Percentiles rank a stretch among this genome's conserved stretches.
These are phyloP conservation scores for Tympanopsis confertula DNA, from an alignment of 2,329 filamentous ascomycete species.

Conservation along the genomic window DNA sequence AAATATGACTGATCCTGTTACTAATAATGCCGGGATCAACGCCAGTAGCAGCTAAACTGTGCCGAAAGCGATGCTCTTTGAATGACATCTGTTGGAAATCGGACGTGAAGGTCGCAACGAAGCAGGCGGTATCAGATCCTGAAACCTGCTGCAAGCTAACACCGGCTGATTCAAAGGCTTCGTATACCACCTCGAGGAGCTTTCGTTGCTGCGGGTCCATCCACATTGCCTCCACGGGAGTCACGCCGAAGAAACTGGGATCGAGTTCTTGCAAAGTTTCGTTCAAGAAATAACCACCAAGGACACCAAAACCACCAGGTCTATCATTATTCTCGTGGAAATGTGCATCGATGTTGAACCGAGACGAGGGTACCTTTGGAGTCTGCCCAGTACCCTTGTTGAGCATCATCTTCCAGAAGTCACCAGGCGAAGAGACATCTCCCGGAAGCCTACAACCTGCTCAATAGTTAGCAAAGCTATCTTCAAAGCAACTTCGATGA, in stretches of 20 bases:
- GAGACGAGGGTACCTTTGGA: constrained; percentile 6
- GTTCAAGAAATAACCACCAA: constrained; percentile 14
- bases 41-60: constrained; percentile 17
- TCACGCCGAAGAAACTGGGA: constrained; percentile 25
- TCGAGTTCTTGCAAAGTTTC: constrained; percentile 17
- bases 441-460: constrained; percentile 8
- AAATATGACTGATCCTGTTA: constrained; percentile 23
- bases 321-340: constrained; percentile 6
- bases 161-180: constrained; percentile 25
- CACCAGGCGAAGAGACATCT: constrained; percentile 4
- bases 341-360: constrained; percentile 7
- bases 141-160: constrained; percentile 13
- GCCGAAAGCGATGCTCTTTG: constrained; percentile 11
- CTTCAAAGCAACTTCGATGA: background rate
- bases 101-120: constrained; percentile 11
- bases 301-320: constrained; percentile 8
- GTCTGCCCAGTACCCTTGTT: constrained; percentile 7
- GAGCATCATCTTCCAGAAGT: constrained; percentile 8
- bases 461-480: constrained; percentile 4
- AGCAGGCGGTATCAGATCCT: constrained; percentile 17
- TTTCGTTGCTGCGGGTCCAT: constrained; percentile 29
- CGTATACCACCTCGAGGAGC: constrained; percentile 25
- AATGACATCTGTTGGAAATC: constrained; percentile 12
- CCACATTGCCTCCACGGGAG: constrained; percentile 20
- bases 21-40: constrained; percentile 20